Evolutionary conservation across 305 asterid species (phyloP).

Genomic region (Rubia occidens): DNA sequence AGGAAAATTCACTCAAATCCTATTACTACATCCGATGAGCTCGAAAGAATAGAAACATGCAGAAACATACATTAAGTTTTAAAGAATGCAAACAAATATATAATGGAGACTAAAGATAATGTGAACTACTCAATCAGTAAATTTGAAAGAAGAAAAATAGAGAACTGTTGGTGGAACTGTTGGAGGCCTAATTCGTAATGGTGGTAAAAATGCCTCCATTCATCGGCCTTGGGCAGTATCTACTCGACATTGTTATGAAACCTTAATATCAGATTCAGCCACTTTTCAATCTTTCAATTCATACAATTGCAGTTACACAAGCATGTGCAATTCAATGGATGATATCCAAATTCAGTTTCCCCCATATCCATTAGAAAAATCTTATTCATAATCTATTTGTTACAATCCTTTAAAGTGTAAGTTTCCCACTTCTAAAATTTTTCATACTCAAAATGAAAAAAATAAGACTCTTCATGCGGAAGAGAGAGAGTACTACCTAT

Average conservation of each 20-base stretch:
- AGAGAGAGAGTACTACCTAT: too few species aligned
- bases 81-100: constrained; percentile 3
- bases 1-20: not conserved
- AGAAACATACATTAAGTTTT: not conserved
- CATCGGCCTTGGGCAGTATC: not conserved
- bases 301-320: not conserved
- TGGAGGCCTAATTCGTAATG: constrained; percentile 4
- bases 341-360: not conserved
- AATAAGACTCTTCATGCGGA: too few species aligned
- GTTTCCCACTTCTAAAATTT: not conserved
- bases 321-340: not conserved
- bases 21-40: not conserved
- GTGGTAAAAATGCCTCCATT: not conserved
- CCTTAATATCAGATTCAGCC: too few species aligned
- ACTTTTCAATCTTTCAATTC: not conserved
- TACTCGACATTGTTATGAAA: not conserved
- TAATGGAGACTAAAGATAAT: not conserved
- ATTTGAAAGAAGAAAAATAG: constrained; percentile 14
- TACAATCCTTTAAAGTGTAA: not conserved
- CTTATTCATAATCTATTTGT: not conserved
- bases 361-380: not conserved
- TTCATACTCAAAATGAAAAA: not conserved
- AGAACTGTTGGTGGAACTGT: not conserved
- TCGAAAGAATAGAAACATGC: not conserved
- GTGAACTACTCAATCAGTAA: not conserved